phyloP scores from a whole-genome alignment of 495 filamentous ascomycete species.

The Neurospora hispaniola region DNA sequence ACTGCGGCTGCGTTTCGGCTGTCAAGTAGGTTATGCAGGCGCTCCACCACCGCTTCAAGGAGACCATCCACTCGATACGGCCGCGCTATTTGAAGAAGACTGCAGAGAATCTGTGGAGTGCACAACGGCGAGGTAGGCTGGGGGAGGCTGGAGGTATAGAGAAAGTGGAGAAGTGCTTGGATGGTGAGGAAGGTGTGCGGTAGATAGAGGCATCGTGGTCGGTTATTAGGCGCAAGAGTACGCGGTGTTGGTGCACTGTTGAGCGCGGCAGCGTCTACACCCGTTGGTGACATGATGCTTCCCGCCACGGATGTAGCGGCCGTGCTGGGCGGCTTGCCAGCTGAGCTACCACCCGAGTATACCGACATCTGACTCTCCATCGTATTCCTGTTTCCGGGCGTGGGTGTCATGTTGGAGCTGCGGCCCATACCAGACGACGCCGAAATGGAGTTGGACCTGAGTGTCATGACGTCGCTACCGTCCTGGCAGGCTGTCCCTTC shows the following conservation, averaged over 20 bases:
- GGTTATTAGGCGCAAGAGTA: constrained; percentile 54
- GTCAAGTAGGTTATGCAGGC: constrained; percentile 83
- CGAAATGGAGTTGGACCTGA: constrained; percentile 30
- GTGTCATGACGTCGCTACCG: constrained; percentile 36
- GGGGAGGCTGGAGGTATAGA: constrained; percentile 86
- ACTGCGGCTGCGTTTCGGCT: constrained; percentile 90
- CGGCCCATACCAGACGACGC: constrained; percentile 40
- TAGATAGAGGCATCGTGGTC: constrained; percentile 81
- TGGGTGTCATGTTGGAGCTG: constrained; percentile 79
- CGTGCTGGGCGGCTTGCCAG: constrained; percentile 25
- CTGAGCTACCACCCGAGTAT: constrained; percentile 35
- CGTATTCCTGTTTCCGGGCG: constrained; percentile 50
- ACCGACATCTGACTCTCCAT: constrained; percentile 47
- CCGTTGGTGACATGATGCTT: constrained; percentile 16
- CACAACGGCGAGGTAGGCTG: constrained; percentile 64
- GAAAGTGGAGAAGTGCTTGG: constrained; percentile 76
- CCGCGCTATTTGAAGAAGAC: constrained; percentile 82
- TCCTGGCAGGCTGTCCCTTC: constrained; percentile 57
- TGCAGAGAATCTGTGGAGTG: constrained; percentile 91
- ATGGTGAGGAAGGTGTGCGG: constrained; percentile 86
- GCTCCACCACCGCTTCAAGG: constrained; percentile 81
- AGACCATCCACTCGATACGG: constrained; percentile 90
- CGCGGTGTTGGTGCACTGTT: constrained; percentile 38
- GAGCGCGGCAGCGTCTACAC: constrained; percentile 28
- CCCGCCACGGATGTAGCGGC: constrained; percentile 25